Base-by-base conservation (phyloP, 352 stramenopile genomes). In the Globisporangium barbulae region DNA sequence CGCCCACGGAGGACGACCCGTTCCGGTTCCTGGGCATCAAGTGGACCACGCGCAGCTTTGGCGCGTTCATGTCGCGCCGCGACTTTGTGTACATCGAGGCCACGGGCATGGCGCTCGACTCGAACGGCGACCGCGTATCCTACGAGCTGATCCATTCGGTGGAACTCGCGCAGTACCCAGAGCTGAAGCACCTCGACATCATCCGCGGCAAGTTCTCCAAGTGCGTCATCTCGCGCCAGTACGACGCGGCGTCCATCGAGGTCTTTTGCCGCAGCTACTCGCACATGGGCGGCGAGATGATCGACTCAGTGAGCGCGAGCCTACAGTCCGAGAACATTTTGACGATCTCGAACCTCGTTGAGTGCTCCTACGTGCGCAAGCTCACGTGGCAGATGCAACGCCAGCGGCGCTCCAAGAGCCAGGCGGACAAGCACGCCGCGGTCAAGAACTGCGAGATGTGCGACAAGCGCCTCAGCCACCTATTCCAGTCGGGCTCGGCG, bases 11-110 rank as follows among this genome's bases (percentile, higher is more conserved):
- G 7, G 75, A 81, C 35, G 78, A 87, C 42, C 78, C 78, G 39
- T 87, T 84, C 65, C 75, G 70, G 8, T 84, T 74, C 35, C 64
- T 87, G 7, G 75, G 71, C 5, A 72, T 87, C 64, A 84, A 87
- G 48, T 84, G 78, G 78, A 61, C 65, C 31, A 71, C 64, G 1
- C 66, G 65, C 5, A 41, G 67, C 45, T 72, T 83, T 31, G 63
- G 61, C 2, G n/a, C 73, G 17, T 74, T 83, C 56, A 67, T 78
- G 49, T 73, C 70, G 33, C 73, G 71, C 30, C 77, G 77, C 1
- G 77, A 86, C 50, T 54, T 78, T 70, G 28, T 70, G 54, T 39
- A 63, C 68, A 45, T 64, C 19, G 62, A 68, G 31, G 53, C 62
- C 33, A 68, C 62, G 22, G 59, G 62, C 22, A 58, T 68, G 37